Evolutionary conservation across 2,329 filamentous ascomycete genomes (phyloP), one percentile per base, ranked within the genome.

Genomic region (Zymoseptoria crescenta): DNA sequence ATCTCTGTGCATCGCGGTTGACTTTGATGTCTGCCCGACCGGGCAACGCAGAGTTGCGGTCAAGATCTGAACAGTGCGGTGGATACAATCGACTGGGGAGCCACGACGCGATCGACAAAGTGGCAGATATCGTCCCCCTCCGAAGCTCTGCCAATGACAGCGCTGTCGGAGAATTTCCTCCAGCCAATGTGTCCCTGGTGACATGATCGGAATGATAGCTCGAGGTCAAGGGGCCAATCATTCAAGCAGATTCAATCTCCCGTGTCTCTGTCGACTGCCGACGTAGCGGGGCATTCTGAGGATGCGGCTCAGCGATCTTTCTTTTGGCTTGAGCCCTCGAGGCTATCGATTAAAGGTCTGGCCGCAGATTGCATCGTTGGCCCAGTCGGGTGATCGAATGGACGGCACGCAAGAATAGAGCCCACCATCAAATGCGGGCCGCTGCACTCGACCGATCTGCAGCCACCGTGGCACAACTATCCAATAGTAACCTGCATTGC

Each of bases 391-490:
- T 59, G 59, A 55, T 29, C 52, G 56, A 55, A 62, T 57, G 48
- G 56, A 65, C 61, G 61, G 35, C 56, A 60, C 62, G 64, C 65
- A 64, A 64, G 62, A 66, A 64, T 67, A 61, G 62, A 52, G 64
- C 52, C 52, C 41, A 62, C 49, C 54, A 45, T 16, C 16, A 13
- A n/a, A 60, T 56, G 58, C 62, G 63, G 58, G 56, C 62, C 61
- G 64, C 58, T 63, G 63, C 60, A 62, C 59, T 63, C 57, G 60
- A 58, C 58, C 57, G 60, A 66, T 63, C 64, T 65, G 67, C 67
- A 69, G 68, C 64, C 65, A 70, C 62, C 53, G 56, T 56, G 29
- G 30, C 55, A 56, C 58, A 56, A 59, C 57, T 55, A 58, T 45
- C 64, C 66, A 68, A 68, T 69, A 60, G 62, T 49, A 49, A 60